phyloP scores from a whole-genome alignment of 306 rosid genomes.

The Trifolium fragiferum region DNA sequence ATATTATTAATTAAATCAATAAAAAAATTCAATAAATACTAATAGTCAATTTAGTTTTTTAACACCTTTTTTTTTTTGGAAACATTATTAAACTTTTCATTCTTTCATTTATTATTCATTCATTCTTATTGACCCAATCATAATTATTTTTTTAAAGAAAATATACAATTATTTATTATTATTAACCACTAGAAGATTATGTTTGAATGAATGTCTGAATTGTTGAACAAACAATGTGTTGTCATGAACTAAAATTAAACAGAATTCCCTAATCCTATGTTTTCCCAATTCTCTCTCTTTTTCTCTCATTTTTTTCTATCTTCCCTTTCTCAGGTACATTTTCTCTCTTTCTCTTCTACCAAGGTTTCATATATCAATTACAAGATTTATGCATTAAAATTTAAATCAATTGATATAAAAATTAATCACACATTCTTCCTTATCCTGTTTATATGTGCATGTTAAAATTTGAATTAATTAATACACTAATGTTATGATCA shows the following conservation, averaged over 20 bases:
- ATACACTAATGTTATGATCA: slow-evolving; percentile 36
- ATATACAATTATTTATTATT: not conserved
- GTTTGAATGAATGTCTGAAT: slow-evolving; percentile 37
- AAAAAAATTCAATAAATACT: not conserved
- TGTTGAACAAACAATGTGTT: slow-evolving; percentile 47
- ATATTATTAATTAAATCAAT: not conserved
- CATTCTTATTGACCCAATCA: not conserved
- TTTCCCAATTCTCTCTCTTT: slow-evolving; percentile 38
- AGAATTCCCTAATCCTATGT: slow-evolving; percentile 39
- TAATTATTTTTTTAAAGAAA: not conserved
- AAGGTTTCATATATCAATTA: slow-evolving; percentile 10
- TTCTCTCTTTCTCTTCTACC: slow-evolving; percentile 37
- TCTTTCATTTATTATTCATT: slow-evolving; percentile 12
- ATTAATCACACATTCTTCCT: slow-evolving; percentile 1
- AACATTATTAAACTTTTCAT: not conserved
- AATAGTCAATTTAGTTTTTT: not conserved
- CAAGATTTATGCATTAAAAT: slow-evolving; percentile 39
- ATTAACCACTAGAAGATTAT: not conserved
- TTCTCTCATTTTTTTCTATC: slow-evolving; percentile 40
- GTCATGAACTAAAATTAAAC: slow-evolving; percentile 46
- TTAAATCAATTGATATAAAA: not conserved
- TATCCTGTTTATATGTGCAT: slow-evolving; percentile 45
- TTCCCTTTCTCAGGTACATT: slow-evolving; percentile 46
- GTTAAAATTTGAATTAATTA: slow-evolving; percentile 35
- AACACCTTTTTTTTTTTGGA: too few relatives aligned